Evolutionary conservation across 208 protist genomes (phyloP).

Genomic region (Kentomonas sorsogonicus): DNA sequence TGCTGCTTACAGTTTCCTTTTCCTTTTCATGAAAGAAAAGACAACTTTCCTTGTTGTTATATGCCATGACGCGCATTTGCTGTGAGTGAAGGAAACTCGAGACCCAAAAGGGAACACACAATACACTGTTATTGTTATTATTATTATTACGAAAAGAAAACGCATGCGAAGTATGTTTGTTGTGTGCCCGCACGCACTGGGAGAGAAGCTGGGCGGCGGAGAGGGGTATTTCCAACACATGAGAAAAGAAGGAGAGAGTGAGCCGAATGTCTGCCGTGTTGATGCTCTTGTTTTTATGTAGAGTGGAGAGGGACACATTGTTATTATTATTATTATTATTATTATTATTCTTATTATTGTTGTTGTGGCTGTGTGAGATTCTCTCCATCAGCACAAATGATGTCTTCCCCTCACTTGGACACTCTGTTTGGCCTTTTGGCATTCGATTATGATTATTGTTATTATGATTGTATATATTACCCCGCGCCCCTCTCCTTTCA

Average conservation of each 20-base stretch:
- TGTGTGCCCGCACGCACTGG: not conserved
- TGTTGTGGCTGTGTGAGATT: not conserved
- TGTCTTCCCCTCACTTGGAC: too few relatives aligned
- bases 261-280: too few relatives aligned
- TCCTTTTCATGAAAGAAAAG: not conserved
- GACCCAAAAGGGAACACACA: not conserved
- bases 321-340: not conserved
- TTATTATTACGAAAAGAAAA: not conserved
- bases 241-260: not conserved
- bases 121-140: not conserved
- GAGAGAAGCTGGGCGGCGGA: not conserved
- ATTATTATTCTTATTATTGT: not conserved
- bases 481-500: slow-evolving; percentile 32
- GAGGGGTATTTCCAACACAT: not conserved
- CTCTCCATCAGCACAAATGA: too few relatives aligned
- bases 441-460: not conserved
- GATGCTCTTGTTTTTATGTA: not conserved
- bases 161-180: not conserved
- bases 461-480: slow-evolving; percentile 17
- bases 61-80: not conserved
- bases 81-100: not conserved
- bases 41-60: too few relatives aligned
- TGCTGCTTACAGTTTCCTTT: not conserved
- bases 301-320: not conserved
- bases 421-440: not conserved